Conservation (phyloP, 2,329 filamentous ascomycete genomes). For the Falciphora oryzae region DNA sequence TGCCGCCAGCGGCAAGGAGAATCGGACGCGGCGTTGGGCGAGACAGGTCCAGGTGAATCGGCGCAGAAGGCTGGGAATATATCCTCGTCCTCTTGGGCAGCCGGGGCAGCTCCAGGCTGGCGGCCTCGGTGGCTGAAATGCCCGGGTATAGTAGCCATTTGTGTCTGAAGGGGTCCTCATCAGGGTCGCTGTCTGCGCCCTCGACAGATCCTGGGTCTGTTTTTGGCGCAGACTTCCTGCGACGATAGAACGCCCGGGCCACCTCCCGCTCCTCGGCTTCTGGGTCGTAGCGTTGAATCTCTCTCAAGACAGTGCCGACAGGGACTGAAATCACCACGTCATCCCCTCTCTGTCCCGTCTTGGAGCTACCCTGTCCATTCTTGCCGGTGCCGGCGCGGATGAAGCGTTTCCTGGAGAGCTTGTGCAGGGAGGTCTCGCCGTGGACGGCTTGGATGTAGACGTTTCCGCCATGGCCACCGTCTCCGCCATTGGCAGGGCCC, state of each 20-base stretch:
- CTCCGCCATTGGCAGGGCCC: constrained; percentile 89
- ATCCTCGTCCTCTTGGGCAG: constrained; percentile 46
- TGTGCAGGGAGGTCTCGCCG: constrained; percentile 89
- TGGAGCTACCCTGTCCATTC: constrained; percentile 68
- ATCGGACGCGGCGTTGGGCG: constrained; percentile 77
- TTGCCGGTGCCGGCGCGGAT: constrained; percentile 70
- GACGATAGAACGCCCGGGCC: constrained; percentile 24
- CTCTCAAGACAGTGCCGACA: constrained; percentile 83
- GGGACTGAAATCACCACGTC: constrained; percentile 88
- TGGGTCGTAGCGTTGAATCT: constrained; percentile 74
- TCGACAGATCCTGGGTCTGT: constrained; percentile 4
- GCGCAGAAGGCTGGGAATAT: constrained; percentile 64
- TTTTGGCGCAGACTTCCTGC: constrained; percentile 12
- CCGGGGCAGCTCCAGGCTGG: constrained; percentile 41
- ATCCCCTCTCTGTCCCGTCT: constrained; percentile 72
- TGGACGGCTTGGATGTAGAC: constrained; percentile 91
- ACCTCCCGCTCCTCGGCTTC: constrained; percentile 55
- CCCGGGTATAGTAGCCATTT: constrained; percentile 88
- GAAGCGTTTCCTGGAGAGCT: constrained; percentile 71
- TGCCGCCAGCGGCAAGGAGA: constrained; percentile 77
- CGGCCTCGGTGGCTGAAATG: constrained; percentile 63
- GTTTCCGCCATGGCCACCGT: constrained; percentile 86
- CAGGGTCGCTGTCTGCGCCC: constrained; percentile 21
- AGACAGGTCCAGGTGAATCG: constrained; percentile 68
- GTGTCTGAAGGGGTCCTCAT: constrained; percentile 47